Evolutionary conservation across 208 protist genomes (phyloP).

Genomic region (Vickermania spadyakhi): DNA sequence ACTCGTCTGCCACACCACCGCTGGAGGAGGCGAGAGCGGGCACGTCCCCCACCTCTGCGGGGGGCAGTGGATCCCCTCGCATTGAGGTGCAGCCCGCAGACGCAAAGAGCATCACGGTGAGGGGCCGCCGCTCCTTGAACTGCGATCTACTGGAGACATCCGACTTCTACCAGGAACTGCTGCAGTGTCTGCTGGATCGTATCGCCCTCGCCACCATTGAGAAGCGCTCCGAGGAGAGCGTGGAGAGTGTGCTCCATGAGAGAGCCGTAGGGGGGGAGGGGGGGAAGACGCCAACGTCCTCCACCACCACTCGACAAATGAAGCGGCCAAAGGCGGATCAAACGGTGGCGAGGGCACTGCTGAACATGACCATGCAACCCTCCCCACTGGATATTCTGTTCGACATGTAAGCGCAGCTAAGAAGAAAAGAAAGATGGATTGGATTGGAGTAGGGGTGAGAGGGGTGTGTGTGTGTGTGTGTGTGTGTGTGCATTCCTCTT

Average conservation of each 20-base stretch:
- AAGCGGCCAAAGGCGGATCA: constrained; percentile 18
- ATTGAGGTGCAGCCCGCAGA: constrained; percentile 44
- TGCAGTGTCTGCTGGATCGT: constrained; percentile 59
- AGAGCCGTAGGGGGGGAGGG: not conserved
- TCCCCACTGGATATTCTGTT: constrained; percentile 66
- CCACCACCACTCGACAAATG: not conserved
- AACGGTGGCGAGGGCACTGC: constrained; percentile 49
- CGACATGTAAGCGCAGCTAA: constrained; percentile 27
- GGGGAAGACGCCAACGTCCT: not conserved
- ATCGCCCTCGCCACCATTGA: constrained; percentile 46
- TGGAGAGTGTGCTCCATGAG: not conserved
- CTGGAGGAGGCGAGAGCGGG: not conserved
- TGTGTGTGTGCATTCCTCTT: too few species aligned
- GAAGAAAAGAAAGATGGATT: too few species aligned
- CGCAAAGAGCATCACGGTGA: constrained; percentile 53
- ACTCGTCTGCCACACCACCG: not conserved
- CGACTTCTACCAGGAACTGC: constrained; percentile 36
- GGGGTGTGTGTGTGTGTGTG: too few species aligned
- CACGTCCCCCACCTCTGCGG: not conserved
- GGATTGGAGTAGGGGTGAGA: too few species aligned
- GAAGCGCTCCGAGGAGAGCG: constrained; percentile 8
- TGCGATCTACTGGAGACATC: constrained; percentile 27
- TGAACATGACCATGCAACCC: constrained; percentile 63
- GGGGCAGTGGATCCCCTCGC: not conserved
- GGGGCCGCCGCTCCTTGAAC: constrained; percentile 51